These are phyloP conservation scores for Penicillium roqueforti DNA, from an alignment of 495 filamentous ascomycete genomes.

Conservation along the genomic window DNA sequence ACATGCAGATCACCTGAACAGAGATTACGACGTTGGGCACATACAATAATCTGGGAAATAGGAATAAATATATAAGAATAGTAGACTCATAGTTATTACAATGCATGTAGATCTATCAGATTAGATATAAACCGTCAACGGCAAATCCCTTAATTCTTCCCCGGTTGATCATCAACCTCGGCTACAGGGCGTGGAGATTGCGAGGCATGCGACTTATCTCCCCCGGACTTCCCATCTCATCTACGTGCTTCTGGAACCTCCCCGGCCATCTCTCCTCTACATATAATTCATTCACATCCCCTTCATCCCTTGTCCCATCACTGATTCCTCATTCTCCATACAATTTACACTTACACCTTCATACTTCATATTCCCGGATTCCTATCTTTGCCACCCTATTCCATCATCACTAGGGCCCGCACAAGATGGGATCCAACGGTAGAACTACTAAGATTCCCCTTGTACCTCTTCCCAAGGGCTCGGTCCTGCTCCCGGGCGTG, in stretches of 20 bases:
- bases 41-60: background rate
- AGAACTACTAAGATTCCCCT: conserved; percentile 59
- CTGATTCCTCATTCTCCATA: background rate
- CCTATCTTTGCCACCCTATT: conserved; percentile 9
- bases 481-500: conserved; percentile 76
- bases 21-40: background rate
- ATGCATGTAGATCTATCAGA: background rate
- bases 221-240: conserved; percentile 34
- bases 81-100: background rate
- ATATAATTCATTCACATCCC: conserved; percentile 18
- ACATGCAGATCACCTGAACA: conserved; percentile 1
- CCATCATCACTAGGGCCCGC: conserved; percentile 8
- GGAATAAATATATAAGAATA: background rate
- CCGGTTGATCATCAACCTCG: conserved; percentile 34
- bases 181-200: conserved; percentile 35
- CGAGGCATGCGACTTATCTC: conserved; percentile 33
- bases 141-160: background rate
- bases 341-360: too few species aligned
- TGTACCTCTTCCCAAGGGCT: conserved; percentile 68
- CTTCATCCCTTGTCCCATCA: conserved; percentile 26
- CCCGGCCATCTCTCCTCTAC: conserved; percentile 12
- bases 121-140: background rate
- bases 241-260: conserved; percentile 35
- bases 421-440: conserved; percentile 41
- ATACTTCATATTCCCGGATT: conserved; percentile 6